Evolutionary conservation across 2,329 filamentous ascomycete genomes (phyloP).

Genomic region (Exophiala alcalophila): DNA sequence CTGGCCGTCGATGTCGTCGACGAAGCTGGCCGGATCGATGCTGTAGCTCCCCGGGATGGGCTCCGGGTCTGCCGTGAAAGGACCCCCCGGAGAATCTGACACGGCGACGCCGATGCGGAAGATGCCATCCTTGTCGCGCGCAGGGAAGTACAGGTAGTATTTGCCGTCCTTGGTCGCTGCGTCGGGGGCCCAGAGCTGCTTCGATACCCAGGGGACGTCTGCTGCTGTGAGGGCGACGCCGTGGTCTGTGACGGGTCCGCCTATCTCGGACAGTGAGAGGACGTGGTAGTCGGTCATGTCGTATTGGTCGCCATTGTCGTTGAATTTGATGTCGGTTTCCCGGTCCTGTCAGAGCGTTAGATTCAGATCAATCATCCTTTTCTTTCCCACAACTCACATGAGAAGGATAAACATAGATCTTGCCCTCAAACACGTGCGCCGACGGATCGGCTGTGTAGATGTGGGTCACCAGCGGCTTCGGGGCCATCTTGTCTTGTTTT

Average conservation of each 20-base stretch:
- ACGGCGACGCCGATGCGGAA: constrained; percentile 75
- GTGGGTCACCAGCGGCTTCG: constrained; percentile 64
- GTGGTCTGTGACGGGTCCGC: constrained; percentile 65
- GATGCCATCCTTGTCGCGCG: constrained; percentile 64
- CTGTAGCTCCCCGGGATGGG: constrained; percentile 68
- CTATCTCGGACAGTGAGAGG: constrained; percentile 59
- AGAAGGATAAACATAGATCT: constrained; percentile 75
- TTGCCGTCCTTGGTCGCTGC: constrained; percentile 58
- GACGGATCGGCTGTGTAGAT: constrained; percentile 78
- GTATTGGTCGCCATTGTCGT: constrained; percentile 83
- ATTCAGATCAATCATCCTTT: background rate
- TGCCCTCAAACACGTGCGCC: constrained; percentile 73
- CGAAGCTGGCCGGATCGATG: constrained; percentile 73
- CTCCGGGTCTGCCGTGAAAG: constrained; percentile 63
- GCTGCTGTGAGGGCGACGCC: constrained; percentile 63
- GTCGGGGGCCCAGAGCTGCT: constrained; percentile 79
- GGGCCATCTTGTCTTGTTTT: constrained; percentile 7
- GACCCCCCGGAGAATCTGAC: constrained; percentile 62
- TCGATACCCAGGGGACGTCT: constrained; percentile 72
- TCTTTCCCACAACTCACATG: constrained; percentile 16
- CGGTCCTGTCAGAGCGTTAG: constrained; percentile 55
- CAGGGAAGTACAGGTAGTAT: constrained; percentile 77
- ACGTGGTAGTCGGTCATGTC: constrained; percentile 85
- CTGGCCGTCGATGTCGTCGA: constrained; percentile 64
- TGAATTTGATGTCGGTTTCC: constrained; percentile 69